Conservation (phyloP, 805 yeast genomes). For the Myxozyma neglecta region DNA sequence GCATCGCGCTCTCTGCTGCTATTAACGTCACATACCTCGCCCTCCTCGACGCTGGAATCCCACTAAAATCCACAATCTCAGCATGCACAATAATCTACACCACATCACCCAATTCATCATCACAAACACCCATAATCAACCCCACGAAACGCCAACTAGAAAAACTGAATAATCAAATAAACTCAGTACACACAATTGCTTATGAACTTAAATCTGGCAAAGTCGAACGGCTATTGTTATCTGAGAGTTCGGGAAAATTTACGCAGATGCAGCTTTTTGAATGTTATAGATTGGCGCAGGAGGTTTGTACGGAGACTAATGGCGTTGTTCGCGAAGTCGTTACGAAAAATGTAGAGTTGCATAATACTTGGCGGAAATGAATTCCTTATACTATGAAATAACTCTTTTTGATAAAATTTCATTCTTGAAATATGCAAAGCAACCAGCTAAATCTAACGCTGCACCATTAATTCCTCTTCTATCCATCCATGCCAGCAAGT, state of each 20-base stretch:
- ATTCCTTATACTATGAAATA: background rate
- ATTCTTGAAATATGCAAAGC: background rate
- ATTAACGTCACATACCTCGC: conserved; percentile 76
- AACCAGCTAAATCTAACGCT: background rate
- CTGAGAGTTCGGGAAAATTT: conserved; percentile 75
- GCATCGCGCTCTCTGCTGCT: conserved; percentile 62
- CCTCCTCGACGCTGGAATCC: conserved; percentile 75
- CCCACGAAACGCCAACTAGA: conserved; percentile 51
- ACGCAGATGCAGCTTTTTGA: conserved; percentile 54
- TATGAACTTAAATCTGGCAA: conserved; percentile 54
- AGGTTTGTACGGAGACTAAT: conserved; percentile 49
- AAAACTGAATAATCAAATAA: conserved; percentile 2
- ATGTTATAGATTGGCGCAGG: conserved; percentile 54
- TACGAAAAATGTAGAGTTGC: conserved; percentile 1
- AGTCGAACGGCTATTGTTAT: conserved; percentile 57
- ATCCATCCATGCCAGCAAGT: too few relatives aligned
- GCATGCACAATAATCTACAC: conserved; percentile 16
- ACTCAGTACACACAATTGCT: conserved; percentile 66
- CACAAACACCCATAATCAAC: conserved; percentile 36
- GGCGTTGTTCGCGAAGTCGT: conserved; percentile 50
- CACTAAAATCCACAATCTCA: conserved; percentile 44
- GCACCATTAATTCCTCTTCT: background rate
- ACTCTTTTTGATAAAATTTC: background rate
- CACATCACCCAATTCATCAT: background rate
- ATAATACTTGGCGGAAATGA: conserved; percentile 9